Evolutionary conservation across 176 grass and related monocot genomes (phyloP).

Genomic region (Melocanna baccifera): DNA sequence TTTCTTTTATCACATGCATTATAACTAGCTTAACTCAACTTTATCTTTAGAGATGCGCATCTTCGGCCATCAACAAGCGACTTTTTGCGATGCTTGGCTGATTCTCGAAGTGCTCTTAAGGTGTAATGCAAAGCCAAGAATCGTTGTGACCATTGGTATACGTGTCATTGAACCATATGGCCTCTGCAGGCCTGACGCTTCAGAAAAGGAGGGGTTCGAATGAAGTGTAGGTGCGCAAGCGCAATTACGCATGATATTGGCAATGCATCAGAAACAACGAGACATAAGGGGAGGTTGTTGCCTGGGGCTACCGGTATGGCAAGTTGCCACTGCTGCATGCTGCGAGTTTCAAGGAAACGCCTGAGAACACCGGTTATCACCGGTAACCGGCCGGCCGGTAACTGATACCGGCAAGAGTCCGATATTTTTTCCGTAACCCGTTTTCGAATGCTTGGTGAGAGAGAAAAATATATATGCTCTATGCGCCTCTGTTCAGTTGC

Average conservation of each 20-base stretch:
- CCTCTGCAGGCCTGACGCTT: not conserved
- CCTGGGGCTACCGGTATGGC: not conserved
- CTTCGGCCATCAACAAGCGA: not conserved
- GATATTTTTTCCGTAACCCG: no score
- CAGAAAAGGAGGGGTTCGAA: not conserved
- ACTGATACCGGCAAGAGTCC: no score
- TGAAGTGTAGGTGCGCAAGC: not conserved
- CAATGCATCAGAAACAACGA: not conserved
- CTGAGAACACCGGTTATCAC: not conserved
- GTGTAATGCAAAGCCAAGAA: not conserved
- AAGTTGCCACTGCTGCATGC: not conserved
- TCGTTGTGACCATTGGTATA: constrained; percentile 17
- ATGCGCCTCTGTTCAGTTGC: no score
- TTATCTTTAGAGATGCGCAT: not conserved
- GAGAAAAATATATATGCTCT: no score
- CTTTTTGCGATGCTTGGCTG: not conserved
- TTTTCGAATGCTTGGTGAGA: no score
- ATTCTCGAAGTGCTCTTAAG: not conserved
- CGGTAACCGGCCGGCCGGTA: no score
- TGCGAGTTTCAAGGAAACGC: not conserved
- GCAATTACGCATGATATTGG: not conserved
- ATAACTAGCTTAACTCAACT: constrained; percentile 5
- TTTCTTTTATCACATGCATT: constrained; percentile 14
- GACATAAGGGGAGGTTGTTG: not conserved
- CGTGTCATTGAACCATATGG: not conserved